Evolutionary conservation across 768 basidiomycete genomes (phyloP).

Genomic region (Pleurotus tuber-regium): DNA sequence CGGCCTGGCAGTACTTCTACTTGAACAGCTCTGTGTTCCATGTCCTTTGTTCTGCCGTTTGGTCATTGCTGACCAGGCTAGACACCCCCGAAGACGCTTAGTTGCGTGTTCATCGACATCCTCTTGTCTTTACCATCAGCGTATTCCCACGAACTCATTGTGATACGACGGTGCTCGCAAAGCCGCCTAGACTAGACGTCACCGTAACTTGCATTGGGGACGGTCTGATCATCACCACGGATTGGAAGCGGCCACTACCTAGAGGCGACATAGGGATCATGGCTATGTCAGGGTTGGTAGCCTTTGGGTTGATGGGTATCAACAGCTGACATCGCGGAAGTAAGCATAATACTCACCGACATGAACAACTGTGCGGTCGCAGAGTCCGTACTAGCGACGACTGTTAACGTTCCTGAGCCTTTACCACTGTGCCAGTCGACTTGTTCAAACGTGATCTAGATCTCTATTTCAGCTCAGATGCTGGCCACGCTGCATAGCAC

Average conservation of each 20-base stretch:
- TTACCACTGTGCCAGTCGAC: slow-evolving; percentile 18
- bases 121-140: no score
- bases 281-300: slow-evolving; percentile 13
- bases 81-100: no score
- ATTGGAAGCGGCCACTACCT: slow-evolving; percentile 13
- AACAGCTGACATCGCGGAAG: background rate
- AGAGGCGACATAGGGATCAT: slow-evolving; percentile 15
- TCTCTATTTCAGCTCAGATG: background rate
- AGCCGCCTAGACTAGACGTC: slow-evolving; percentile 16
- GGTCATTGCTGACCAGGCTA: no score
- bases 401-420: slow-evolving; percentile 16
- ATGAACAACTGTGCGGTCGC: slow-evolving; percentile 13
- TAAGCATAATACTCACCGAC: slow-evolving; percentile 12
- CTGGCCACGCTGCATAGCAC: background rate
- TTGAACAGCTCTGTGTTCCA: no score
- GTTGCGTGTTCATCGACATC: no score
- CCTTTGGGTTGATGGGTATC: slow-evolving; percentile 5
- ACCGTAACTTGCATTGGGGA: slow-evolving; percentile 16
- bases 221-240: slow-evolving; percentile 15
- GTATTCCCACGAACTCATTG: no score
- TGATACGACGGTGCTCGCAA: slow-evolving; percentile 9
- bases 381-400: slow-evolving; percentile 15
- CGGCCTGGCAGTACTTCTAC: no score
- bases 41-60: no score
- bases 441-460: slow-evolving; percentile 14